Evolutionary conservation across 805 yeast genomes (phyloP).

Genomic region (Candida ulmi): DNA sequence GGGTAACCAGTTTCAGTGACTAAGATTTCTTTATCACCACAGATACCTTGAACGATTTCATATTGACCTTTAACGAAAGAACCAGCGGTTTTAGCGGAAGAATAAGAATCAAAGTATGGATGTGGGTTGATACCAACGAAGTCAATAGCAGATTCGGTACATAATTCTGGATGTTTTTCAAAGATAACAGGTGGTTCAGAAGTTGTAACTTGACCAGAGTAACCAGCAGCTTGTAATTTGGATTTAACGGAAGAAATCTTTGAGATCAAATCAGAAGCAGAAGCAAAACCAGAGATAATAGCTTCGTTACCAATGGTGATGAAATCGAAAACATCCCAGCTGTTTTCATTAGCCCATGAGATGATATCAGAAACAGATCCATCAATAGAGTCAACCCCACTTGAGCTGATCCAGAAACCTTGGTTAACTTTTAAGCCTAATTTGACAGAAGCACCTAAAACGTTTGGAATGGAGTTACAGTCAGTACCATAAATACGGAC

Average conservation of each 20-base stretch:
- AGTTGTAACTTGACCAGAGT: slow-evolving; percentile 69
- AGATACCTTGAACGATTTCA: slow-evolving; percentile 43
- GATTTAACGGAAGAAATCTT: slow-evolving; percentile 64
- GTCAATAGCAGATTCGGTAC: slow-evolving; percentile 66
- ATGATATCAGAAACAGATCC: slow-evolving; percentile 49
- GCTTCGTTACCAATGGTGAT: slow-evolving; percentile 91
- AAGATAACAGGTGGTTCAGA: slow-evolving; percentile 86
- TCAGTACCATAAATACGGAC: slow-evolving; percentile 86
- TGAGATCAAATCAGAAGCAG: slow-evolving; percentile 54
- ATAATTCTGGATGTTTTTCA: slow-evolving; percentile 57
- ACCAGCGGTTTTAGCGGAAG: slow-evolving; percentile 67
- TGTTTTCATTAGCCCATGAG: slow-evolving; percentile 37
- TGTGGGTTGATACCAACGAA: slow-evolving; percentile 84
- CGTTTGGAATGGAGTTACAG: slow-evolving; percentile 62
- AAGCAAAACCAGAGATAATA: slow-evolving; percentile 52
- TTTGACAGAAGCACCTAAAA: slow-evolving; percentile 51
- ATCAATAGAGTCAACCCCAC: slow-evolving; percentile 70
- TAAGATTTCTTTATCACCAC: slow-evolving; percentile 47
- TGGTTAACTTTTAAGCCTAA: slow-evolving; percentile 74
- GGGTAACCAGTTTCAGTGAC: slow-evolving; percentile 93
- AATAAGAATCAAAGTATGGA: slow-evolving; percentile 67
- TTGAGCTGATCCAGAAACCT: slow-evolving; percentile 73
- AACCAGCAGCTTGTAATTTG: slow-evolving; percentile 62
- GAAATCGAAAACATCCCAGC: slow-evolving; percentile 72
- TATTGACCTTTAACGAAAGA: slow-evolving; percentile 61